A percentile compares a stretch with the other conserved stretches of the same genome.
Evolutionary conservation across 2,329 filamentous ascomycete genomes (phyloP).

Genomic region (Drechslerella dactyloides): DNA sequence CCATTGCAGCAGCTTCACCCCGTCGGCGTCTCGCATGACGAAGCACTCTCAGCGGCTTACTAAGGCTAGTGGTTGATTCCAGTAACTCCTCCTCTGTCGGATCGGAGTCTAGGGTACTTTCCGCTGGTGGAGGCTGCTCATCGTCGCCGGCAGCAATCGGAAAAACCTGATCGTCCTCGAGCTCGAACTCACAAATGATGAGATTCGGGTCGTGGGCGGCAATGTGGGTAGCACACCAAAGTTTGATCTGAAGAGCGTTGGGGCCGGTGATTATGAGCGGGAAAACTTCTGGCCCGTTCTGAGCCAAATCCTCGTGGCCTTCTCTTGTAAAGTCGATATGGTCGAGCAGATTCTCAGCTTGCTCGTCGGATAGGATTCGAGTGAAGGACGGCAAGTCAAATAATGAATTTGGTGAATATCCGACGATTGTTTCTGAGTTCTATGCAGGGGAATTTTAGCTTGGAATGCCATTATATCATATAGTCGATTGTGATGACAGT

Average conservation of each 20-base stretch:
- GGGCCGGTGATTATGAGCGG: conserved; percentile 69
- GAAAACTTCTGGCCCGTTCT: conserved; percentile 85
- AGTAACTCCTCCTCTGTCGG: conserved; percentile 76
- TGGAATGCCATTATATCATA: not conserved
- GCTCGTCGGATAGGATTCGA: conserved; percentile 83
- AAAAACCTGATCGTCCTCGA: conserved; percentile 75
- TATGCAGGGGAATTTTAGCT: conserved; percentile 57
- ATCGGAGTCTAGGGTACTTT: conserved; percentile 75
- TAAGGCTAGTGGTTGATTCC: conserved; percentile 76
- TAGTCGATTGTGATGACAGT: conserved; percentile 68
- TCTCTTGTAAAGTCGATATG: conserved; percentile 88
- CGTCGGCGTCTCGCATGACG: conserved; percentile 75
- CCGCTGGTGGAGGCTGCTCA: conserved; percentile 67
- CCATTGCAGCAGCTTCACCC: conserved; percentile 82
- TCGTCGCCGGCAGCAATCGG: conserved; percentile 69
- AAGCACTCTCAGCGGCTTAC: conserved; percentile 77
- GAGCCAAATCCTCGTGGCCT: conserved; percentile 74
- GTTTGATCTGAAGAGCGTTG: conserved; percentile 62
- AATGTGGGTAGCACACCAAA: conserved; percentile 88
- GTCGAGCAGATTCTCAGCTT: conserved; percentile 80
- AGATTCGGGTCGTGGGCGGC: conserved; percentile 67
- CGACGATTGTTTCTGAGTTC: conserved; percentile 76
- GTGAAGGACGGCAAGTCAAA: conserved; percentile 77
- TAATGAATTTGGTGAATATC: conserved; percentile 76
- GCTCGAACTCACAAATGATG: conserved; percentile 85